A percentile compares a stretch with the other conserved stretches of the same genome.
Evolutionary conservation across 2,329 filamentous ascomycete species (phyloP).

Genomic region (Trichoderma hamatum): DNA sequence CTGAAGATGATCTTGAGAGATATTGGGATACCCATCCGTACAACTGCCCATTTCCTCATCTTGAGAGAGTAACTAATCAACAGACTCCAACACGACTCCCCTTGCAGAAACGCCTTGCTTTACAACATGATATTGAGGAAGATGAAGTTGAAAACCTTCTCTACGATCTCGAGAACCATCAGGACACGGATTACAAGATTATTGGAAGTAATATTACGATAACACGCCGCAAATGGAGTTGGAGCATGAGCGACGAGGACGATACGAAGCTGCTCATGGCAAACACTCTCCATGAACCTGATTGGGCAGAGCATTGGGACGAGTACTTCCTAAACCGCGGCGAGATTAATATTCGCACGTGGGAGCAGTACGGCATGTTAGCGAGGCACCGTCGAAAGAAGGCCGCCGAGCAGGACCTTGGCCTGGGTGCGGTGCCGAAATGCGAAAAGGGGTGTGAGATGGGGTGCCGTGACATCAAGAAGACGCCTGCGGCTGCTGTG

Average conservation of each 20-base stretch:
- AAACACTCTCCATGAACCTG: conserved; percentile 30
- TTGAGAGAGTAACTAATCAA: background rate
- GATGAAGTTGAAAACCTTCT: conserved; percentile 26
- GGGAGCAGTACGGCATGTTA: conserved; percentile 34
- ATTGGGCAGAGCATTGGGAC: conserved; percentile 34
- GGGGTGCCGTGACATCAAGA: conserved; percentile 26
- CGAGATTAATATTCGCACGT: conserved; percentile 32
- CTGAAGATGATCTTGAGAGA: background rate
- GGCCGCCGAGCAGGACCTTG: conserved; percentile 22
- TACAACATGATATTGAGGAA: conserved; percentile 24
- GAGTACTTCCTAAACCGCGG: conserved; percentile 30
- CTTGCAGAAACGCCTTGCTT: conserved; percentile 13
- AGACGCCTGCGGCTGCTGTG: background rate
- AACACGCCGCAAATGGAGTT: conserved; percentile 29
- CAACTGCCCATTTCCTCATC: conserved; percentile 22
- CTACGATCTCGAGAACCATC: conserved; percentile 13
- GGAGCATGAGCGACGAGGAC: conserved; percentile 28
- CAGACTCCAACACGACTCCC: background rate
- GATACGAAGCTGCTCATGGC: conserved; percentile 32
- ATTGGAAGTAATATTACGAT: conserved; percentile 30
- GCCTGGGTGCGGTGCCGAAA: conserved; percentile 4
- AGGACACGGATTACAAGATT: conserved; percentile 26
- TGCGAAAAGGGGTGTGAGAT: conserved; percentile 28
- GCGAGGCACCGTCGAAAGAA: conserved; percentile 32
- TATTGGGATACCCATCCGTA: conserved; percentile 19